Evolutionary conservation across 176 grass and related monocot species (phyloP), one percentile per base, ranked within the genome.

Genomic region (Cenchrus purpureus): DNA sequence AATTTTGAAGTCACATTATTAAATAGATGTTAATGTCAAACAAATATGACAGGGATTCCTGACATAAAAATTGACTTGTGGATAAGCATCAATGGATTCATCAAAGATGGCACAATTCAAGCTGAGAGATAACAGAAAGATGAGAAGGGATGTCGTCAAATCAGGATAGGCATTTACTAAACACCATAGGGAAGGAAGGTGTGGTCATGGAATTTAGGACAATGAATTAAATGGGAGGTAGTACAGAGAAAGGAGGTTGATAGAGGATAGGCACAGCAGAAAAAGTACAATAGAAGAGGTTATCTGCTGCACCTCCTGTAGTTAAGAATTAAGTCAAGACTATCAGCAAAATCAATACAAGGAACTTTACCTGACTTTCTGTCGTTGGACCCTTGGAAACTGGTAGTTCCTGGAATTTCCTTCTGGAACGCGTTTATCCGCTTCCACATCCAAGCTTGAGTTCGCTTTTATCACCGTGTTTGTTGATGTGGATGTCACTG

Each of bases 371-470:
- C 94, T 97, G 82, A 86, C 68, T 48, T 68, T 91, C 81, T 52
- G 60, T 17, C 25, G 78, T 83, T 65, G 86, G 84, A 3, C 14
- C 89, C 56, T 88, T 93, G 1, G 65, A 83, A 78, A 90, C 75
- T 52, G 91, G 89, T 76, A 92, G 63, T 76, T 98, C 96, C 88
- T 98, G 91, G 87, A 98, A 98, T 92, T 98, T 98, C 48, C 91
- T 90, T 37, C 93, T 93, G 82, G 86, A 87, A 20, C n/a, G n/a
- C 68, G 86, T 76, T 90, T 91, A 82, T 95, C 93, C 57, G 59
- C 61, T 51, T 93, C 85, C 68, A 79, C n/a, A 43, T 71, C 68
- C 55, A 70, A 65, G 83, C 77, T 86, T 71, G 83, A 65, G 83
- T 85, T 87, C 52, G 65, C 53, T 75, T 77, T 88, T 79, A 34